A percentile compares a stretch with the other conserved stretches of the same genome.
These are phyloP conservation scores for Cladophialophora immunda DNA, from an alignment of 2,329 filamentous ascomycete species.

Conservation along the genomic window DNA sequence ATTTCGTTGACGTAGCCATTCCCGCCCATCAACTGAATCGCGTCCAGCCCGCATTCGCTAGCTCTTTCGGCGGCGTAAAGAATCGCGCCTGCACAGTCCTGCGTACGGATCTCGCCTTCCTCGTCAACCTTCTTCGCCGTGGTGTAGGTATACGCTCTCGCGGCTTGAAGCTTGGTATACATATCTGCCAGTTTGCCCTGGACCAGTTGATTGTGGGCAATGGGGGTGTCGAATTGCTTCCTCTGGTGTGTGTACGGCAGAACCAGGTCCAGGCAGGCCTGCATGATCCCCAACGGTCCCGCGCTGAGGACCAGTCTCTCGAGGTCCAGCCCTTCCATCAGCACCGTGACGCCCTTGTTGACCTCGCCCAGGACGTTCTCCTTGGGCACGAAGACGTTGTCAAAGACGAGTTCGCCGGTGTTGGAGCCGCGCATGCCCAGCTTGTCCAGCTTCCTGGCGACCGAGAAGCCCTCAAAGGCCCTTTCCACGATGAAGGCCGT, in stretches of 20 bases:
- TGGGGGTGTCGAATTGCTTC: slow-evolving; percentile 85
- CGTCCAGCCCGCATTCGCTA: slow-evolving; percentile 85
- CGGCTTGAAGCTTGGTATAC: slow-evolving; percentile 91
- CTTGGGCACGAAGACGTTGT: slow-evolving; percentile 85
- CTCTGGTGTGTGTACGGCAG: slow-evolving; percentile 89
- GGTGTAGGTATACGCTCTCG: slow-evolving; percentile 84
- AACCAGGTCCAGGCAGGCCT: slow-evolving; percentile 83
- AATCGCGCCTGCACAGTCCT: slow-evolving; percentile 94
- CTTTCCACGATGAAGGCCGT: slow-evolving; percentile 90
- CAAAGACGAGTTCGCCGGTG: slow-evolving; percentile 92
- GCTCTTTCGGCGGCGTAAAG: slow-evolving; percentile 91
- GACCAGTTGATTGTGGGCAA: slow-evolving; percentile 91
- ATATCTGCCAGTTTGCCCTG: slow-evolving; percentile 95
- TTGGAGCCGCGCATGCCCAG: slow-evolving; percentile 98
- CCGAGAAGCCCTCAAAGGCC: slow-evolving; percentile 76
- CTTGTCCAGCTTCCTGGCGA: slow-evolving; percentile 92
- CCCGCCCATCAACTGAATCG: slow-evolving; percentile 89
- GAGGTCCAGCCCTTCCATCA: slow-evolving; percentile 96
- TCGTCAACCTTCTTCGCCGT: slow-evolving; percentile 85
- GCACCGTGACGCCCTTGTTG: slow-evolving; percentile 83
- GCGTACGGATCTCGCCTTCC: slow-evolving; percentile 74
- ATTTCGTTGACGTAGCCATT: slow-evolving; percentile 98
- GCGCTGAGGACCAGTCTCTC: slow-evolving; percentile 91
- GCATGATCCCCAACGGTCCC: slow-evolving; percentile 93
- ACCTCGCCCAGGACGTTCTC: slow-evolving; percentile 82